phyloP scores from a whole-genome alignment of 2,329 filamentous ascomycete species.

The Acrodontium crateriforme region DNA sequence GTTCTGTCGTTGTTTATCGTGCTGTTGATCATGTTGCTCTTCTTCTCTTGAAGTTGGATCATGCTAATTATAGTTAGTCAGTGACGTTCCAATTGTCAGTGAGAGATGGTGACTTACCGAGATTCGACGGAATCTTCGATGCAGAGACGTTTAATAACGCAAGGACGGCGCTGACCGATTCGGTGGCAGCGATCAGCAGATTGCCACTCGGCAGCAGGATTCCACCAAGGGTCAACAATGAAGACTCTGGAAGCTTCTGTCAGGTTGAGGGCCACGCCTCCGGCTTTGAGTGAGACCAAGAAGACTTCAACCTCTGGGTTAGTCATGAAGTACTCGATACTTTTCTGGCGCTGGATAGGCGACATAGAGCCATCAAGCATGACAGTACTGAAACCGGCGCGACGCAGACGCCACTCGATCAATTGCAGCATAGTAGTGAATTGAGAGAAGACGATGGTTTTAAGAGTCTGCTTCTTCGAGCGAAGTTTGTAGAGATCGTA shows the following conservation, averaged over 20 bases:
- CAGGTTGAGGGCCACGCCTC: conserved; percentile 86
- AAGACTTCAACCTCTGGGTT: conserved; percentile 92
- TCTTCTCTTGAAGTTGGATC: conserved; percentile 94
- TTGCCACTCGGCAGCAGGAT: conserved; percentile 98
- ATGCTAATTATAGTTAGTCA: no score
- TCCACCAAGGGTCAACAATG: conserved; percentile 99
- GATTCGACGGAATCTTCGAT: conserved; percentile 97
- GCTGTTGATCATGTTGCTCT: conserved; percentile 93
- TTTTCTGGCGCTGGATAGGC: conserved; percentile 79
- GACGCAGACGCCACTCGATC: conserved; percentile 89
- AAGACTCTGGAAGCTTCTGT: conserved; percentile 92
- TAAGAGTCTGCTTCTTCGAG: conserved; percentile 83
- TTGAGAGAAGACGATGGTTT: conserved; percentile 94
- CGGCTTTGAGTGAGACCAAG: conserved; percentile 87
- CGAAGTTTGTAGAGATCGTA: conserved; percentile 87
- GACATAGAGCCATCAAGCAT: conserved; percentile 98
- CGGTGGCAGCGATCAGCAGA: conserved; percentile 76
- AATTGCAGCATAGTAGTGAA: conserved; percentile 96
- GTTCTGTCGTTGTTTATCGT: conserved; percentile 89
- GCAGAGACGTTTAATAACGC: conserved; percentile 83
- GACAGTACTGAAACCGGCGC: conserved; percentile 94
- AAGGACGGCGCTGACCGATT: conserved; percentile 87
- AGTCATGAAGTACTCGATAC: conserved; percentile 93
- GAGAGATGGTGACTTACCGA: no score
- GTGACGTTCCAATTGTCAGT: no score